Evolutionary conservation across 805 yeast genomes (phyloP), one percentile per base, ranked within the genome.

Genomic region (Wickerhamiella slavikovae): DNA sequence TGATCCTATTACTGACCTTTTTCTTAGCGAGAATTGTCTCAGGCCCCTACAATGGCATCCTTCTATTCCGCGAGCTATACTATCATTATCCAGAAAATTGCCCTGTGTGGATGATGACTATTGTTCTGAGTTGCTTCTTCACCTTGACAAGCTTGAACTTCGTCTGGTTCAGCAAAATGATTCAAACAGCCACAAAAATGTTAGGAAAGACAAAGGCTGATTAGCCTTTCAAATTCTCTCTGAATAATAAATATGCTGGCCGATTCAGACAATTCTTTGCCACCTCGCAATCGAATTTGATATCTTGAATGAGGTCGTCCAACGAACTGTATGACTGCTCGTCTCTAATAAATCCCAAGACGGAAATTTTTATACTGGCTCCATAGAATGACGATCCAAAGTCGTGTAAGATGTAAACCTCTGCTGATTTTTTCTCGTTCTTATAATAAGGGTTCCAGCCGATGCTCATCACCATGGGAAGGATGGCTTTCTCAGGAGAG

Each of bases 361-460:
- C 68, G 23, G 61, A 64, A 40, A 78, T 70, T 31, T 60, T 61
- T 29, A 85, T 63, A 6, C 48, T 37, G 7, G 93, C 85, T 4
- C 98, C 98, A 44, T 89, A 89, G 48, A 89, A 89, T 37, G 65
- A 60, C 8, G 55, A 43, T 0, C 45, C 38, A 43, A 82, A 89
- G 25, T 71, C 54, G 52, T 80, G 91, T 31, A 89, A 60, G 4
- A 89, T 64, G 50, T 89, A 94, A 15, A 89, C 58, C 43, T 89
- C 64, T 3, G 89, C 91, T 0, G 93, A 71, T 52, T 78, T 79
- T 41, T 65, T 64, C 29, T 66, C 60, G 51, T 89, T 83, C 16
- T 71, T 65, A 54, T 69, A 89, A 48, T 73, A 85, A 22, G 98
- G 96, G 47, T 89, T 89, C 77, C 82, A 79, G 1, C 99, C 99